Evolutionary conservation across 768 basidiomycete species (phyloP), one percentile per base, ranked within the genome.

Genomic region (Crepidotus variabilis): DNA sequence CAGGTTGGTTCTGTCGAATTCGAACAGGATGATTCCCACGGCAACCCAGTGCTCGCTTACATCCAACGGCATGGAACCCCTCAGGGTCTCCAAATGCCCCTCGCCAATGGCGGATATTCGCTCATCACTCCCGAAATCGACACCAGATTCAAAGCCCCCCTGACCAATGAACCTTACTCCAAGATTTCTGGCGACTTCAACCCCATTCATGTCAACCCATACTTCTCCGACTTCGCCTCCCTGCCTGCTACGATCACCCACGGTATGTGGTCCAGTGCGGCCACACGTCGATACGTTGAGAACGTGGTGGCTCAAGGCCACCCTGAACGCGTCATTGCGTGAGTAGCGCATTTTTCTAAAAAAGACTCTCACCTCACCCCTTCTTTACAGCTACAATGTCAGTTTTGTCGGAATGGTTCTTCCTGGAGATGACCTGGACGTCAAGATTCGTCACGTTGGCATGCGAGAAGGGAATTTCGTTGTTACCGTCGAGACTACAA

Each of bases 181-280:
- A 85, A 87, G 71, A 83, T 95, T 49, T 99, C 97, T 0, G 95
- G 96, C 47, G 96, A 99, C 72, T 98, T 93, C 80, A 98, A 99
- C 71, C 97, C 97, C 24, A 99, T 99, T 63, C 97, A 99, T 70
- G 79, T 97, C 71, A 98, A 99, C 72, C 96, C 97, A 0, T 98
- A 98, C 79, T 98, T 99, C 77, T 85, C 97, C 21, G 88, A 94
- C 69, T 92, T 89, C 59, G 95, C 96, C 1, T 83, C 87, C 5
- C 85, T 99, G 13, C 95, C 96, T 22, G 89, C 91, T 13, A 99
- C 97, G 9, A 98, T 99, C 67, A 98, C 97, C 2, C 97, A 98
- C 66, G 97, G 97, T 52, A 84, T 98, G 76, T 98, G 94, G 92
- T 87, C 93, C 1, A 94, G 91, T 63, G 97, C 97, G 50, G 94